Evolutionary conservation across 305 asterid genomes (phyloP).

Genomic region (Fraxinus dipetala): DNA sequence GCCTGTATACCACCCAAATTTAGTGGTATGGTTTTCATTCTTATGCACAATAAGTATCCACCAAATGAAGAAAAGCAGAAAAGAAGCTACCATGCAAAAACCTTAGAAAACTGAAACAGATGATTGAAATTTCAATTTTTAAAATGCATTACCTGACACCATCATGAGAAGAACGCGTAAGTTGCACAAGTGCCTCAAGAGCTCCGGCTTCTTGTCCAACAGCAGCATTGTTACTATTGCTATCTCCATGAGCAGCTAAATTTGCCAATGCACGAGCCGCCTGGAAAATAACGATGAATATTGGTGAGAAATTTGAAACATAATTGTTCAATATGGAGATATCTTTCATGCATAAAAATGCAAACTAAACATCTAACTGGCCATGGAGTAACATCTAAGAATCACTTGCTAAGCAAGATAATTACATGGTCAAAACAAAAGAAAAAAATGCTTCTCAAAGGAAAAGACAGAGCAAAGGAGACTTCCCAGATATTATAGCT

Average conservation of each 20-base stretch:
- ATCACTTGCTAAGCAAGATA: not conserved
- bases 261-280: constrained; percentile 27
- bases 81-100: not conserved
- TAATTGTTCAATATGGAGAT: not conserved
- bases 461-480: not conserved
- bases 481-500: not conserved
- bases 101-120: not conserved
- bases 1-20: constrained; percentile 29
- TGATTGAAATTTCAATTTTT: not conserved
- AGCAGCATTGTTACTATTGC: constrained; percentile 74
- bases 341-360: not conserved
- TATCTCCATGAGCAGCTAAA: constrained; percentile 96
- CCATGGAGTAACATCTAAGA: constrained; percentile 1
- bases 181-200: constrained; percentile 83
- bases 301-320: constrained; percentile 12
- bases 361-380: not conserved
- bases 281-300: constrained; percentile 35
- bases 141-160: constrained; percentile 65
- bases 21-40: not conserved
- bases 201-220: constrained; percentile 92
- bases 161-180: constrained; percentile 69
- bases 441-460: not conserved
- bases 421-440: not conserved
- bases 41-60: constrained; percentile 4
- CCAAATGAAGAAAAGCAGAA: not conserved